Base-by-base conservation (phyloP, 768 basidiomycete species). In the Dentipellis fragilis region DNA sequence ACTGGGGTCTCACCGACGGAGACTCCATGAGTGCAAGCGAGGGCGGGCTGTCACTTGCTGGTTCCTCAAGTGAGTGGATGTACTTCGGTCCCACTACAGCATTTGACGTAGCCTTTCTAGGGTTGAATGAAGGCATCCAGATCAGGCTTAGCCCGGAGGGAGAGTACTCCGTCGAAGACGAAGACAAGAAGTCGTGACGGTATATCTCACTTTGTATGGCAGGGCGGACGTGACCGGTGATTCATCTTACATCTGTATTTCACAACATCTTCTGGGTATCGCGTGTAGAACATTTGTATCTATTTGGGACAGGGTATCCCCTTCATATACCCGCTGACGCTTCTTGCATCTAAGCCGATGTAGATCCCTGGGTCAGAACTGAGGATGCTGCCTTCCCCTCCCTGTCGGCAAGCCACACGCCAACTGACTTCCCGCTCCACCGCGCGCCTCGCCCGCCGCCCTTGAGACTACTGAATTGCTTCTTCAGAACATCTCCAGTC, bases 391-490 rank as follows among this genome's bases (percentile, higher is more conserved):
- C 48, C 9, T 57, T 62, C 22, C 68, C 69, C 59, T 84, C 80
- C 57, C 72, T 73, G 4, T 58, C 68, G 16, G 71, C 73, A 62
- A 76, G 78, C 84, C 84, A 87, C 12, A 81, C 76, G 0, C 87
- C 87, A 7, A 67, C 73, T 54, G 75, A 77, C 66, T 89, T 85
- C 10, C 89, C 88, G 58, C 87, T 89, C 84, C 88, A 90, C 61
- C 77, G 79, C 16, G 71, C 60, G 1, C 86, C 88, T 63, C 85
- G 89, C 4, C 89, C 87, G 10, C 89, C 89, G 7, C 89, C 89
- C 70, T 84, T 91, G 49, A 86, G 73, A 9, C 73, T 72, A 29
- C 55, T 60, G 59, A 86, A 70, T 59, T 76, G 81, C 4, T 68
- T 64, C 66, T 80, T 87, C 45, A 87, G 65, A 22, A 65, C 71